Evolutionary conservation across 805 yeast genomes (phyloP), one percentile per base, ranked within the genome.

Genomic region (Pichia pseudocactophila): DNA sequence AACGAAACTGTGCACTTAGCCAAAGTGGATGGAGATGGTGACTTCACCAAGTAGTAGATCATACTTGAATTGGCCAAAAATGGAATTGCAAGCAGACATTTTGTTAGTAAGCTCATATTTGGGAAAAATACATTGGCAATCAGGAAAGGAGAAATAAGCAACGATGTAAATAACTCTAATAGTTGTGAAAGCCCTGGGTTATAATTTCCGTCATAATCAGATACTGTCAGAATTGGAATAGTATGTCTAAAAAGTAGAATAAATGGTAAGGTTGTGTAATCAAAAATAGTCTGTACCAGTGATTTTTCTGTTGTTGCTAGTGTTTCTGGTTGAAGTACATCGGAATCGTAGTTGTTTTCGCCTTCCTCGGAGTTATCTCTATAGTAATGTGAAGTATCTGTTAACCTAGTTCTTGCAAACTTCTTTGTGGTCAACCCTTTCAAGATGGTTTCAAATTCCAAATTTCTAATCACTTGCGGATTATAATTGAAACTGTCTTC

Each of bases 1-100:
- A 69, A 36, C 0, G 85, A 62, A 11, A 59, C 40, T n/a, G 37
- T 7, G 16, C 58, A 41, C 40, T 58, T 58, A 19, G 54, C 25
- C 2, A 49, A 7, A 17, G 53, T 43, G 2, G 57, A 49, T 15
- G 57, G 61, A 9, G 36, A 33, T 7, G 43, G 28, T 2, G 54
- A 46, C 19, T 45, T 37, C 9, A 49, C 41, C 25, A 59, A 34
- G 18, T 49, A 39, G 31, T 57, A 57, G 7, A 52, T 36, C 15
- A 48, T 19, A 31, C 51, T 52, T 2, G 50, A 44, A 8, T 28
- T 17, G 36, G 50, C 31, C 2, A 49, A 17, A 3, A 54, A 43
- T 16, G 45, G 41, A 4, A 45, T 2, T 9, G 41, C 10, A 7
- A 41, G 12, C 0, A 43, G 8, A 3, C 37, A n/a, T 12, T 32